phyloP scores from a whole-genome alignment of 345 rosid species.

The Gossypium rotundifolium region DNA sequence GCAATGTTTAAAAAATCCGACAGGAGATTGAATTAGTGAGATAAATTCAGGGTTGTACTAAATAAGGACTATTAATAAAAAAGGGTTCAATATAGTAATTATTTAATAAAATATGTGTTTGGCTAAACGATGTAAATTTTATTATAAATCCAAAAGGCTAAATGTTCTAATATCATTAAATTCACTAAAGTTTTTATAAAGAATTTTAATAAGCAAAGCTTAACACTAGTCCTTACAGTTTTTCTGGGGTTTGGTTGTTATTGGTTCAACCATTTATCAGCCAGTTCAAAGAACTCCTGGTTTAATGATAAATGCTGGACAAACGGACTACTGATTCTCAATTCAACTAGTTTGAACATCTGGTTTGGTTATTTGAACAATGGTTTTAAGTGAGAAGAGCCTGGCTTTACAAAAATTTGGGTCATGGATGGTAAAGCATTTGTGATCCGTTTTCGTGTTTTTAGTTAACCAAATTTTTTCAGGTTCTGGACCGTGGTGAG shows the following conservation, averaged over 20 bases:
- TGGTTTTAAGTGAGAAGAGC: background rate
- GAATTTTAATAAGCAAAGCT: background rate
- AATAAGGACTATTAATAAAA: too few species aligned
- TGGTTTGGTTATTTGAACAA: background rate
- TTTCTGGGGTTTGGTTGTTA: background rate
- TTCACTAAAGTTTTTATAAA: too few species aligned
- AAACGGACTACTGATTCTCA: background rate
- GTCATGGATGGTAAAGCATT: background rate
- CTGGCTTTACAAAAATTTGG: background rate
- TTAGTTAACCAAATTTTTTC: background rate
- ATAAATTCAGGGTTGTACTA: background rate
- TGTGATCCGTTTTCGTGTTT: background rate
- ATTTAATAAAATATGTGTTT: background rate
- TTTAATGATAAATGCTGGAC: too few species aligned
- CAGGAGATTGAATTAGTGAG: background rate
- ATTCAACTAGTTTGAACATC: background rate
- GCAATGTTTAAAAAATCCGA: background rate
- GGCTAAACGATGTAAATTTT: background rate
- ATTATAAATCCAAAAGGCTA: background rate
- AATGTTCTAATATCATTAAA: background rate
- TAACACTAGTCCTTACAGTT: background rate
- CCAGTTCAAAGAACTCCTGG: background rate
- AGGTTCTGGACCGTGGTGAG: slow-evolving; percentile 83
- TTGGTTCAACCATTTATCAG: background rate
- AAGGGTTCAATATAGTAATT: background rate